phyloP scores from a whole-genome alignment of 2,329 filamentous ascomycete species.

The Penicillium sp. region DNA sequence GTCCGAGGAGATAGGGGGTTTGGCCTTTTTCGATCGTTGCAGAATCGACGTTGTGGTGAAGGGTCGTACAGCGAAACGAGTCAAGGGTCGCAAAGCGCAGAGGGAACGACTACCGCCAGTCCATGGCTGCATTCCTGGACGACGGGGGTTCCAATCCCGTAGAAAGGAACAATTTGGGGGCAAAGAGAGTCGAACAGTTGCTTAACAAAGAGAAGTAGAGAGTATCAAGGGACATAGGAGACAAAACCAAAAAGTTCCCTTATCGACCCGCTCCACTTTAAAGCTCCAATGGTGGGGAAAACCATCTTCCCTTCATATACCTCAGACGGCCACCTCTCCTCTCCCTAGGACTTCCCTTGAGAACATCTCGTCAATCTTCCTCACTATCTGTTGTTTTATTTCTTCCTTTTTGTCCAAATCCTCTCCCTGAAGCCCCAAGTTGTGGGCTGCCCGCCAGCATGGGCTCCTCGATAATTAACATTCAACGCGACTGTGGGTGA shows the following conservation, averaged over 20 bases:
- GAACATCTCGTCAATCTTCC: neutral
- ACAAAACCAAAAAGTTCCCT: conserved; percentile 10
- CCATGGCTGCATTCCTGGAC: conserved; percentile 36
- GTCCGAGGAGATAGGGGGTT: neutral
- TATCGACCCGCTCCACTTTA: conserved; percentile 22
- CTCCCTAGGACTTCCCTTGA: neutral
- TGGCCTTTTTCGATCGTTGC: conserved; percentile 17
- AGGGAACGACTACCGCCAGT: conserved; percentile 33
- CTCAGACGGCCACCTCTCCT: conserved; percentile 18
- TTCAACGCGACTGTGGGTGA: conserved; percentile 65
- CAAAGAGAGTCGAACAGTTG: neutral
- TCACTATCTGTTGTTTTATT: neutral
- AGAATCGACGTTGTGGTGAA: conserved; percentile 28
- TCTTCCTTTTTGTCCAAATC: neutral
- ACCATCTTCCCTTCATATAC: conserved; percentile 20
- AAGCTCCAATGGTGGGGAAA: conserved; percentile 26
- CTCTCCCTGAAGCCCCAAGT: conserved; percentile 15
- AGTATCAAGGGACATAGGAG: neutral
- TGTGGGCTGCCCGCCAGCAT: conserved; percentile 46
- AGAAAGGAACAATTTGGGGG: neutral
- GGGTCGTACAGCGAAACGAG: conserved; percentile 22
- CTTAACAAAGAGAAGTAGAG: neutral
- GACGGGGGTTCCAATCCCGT: neutral
- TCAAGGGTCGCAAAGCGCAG: conserved; percentile 31
- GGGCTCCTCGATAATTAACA: conserved; percentile 74